Evolutionary conservation across 2,329 filamentous ascomycete genomes (phyloP).

Genomic region (Colletotrichum sidae): DNA sequence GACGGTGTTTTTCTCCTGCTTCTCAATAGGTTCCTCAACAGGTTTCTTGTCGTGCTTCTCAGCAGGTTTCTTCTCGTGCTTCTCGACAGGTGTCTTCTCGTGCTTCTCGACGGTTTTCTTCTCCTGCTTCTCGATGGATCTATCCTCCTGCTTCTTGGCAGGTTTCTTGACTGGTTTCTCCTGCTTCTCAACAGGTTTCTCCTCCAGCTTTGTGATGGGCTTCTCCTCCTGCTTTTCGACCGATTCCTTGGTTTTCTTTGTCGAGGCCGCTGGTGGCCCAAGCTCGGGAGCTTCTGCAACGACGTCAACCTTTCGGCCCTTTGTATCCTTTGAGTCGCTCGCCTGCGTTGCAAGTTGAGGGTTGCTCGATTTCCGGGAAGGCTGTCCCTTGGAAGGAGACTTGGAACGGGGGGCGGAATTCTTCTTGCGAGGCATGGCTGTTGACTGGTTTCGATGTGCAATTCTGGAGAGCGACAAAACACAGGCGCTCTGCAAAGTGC

Average conservation of each 20-base stretch:
- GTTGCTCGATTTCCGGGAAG: conserved; percentile 28
- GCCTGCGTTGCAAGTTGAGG: conserved; percentile 27
- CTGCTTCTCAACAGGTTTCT: too few species aligned
- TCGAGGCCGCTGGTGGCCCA: conserved; percentile 17
- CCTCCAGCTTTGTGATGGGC: too few species aligned
- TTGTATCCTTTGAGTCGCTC: conserved; percentile 26
- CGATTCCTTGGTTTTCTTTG: conserved; percentile 8
- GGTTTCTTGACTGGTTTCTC: neutral
- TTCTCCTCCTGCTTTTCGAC: too few species aligned
- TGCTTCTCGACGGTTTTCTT: too few species aligned
- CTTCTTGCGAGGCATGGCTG: conserved; percentile 37
- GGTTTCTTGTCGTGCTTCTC: too few species aligned
- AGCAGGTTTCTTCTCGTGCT: too few species aligned
- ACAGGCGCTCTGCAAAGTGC: neutral
- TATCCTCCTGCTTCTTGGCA: conserved; percentile 20
- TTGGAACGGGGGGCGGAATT: conserved; percentile 20
- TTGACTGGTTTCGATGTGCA: neutral
- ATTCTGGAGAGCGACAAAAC: neutral
- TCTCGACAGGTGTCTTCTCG: too few species aligned
- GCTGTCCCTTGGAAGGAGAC: conserved; percentile 24
- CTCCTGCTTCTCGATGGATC: too few species aligned
- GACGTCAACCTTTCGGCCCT: conserved; percentile 31
- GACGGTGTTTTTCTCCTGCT: too few species aligned
- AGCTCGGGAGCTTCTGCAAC: conserved; percentile 37
- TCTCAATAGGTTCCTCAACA: too few species aligned